Evolutionary conservation across 2,329 filamentous ascomycete genomes (phyloP).

Genomic region (Penicillium concentricum): DNA sequence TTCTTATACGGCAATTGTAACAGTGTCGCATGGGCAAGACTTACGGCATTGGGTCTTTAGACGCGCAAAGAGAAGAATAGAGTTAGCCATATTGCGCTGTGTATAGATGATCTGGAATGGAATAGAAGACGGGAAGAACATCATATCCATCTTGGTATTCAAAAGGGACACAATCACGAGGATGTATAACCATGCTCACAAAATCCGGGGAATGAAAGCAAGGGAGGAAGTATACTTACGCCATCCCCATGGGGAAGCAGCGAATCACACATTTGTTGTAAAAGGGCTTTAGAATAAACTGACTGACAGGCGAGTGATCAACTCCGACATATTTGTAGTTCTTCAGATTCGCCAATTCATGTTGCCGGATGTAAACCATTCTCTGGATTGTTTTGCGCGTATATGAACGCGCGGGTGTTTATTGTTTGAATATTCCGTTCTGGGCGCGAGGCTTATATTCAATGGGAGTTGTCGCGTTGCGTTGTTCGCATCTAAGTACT

Average conservation of each 20-base stretch:
- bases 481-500: background rate
- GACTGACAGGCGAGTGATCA: constrained; percentile 84
- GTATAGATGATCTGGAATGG: background rate
- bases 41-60: constrained; percentile 51
- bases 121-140: background rate
- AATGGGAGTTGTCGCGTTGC: background rate
- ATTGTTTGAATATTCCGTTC: background rate
- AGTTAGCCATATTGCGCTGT: constrained; percentile 10
- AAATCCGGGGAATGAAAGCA: background rate
- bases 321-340: constrained; percentile 95
- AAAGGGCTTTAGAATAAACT: constrained; percentile 95
- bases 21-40: constrained; percentile 18
- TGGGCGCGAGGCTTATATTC: constrained; percentile 2
- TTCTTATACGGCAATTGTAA: constrained; percentile 9
- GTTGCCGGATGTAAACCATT: constrained; percentile 96
- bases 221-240: constrained; percentile 50
- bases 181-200: constrained; percentile 9
- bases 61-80: constrained; percentile 8
- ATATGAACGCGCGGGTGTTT: background rate
- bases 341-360: constrained; percentile 81
- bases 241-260: constrained; percentile 94
- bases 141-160: background rate
- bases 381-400: constrained; percentile 23
- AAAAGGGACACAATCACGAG: background rate
- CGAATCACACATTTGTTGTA: constrained; percentile 94